These are phyloP conservation scores for Neurospora intermedia DNA, from an alignment of 495 filamentous ascomycete genomes.

Conservation along the genomic window DNA sequence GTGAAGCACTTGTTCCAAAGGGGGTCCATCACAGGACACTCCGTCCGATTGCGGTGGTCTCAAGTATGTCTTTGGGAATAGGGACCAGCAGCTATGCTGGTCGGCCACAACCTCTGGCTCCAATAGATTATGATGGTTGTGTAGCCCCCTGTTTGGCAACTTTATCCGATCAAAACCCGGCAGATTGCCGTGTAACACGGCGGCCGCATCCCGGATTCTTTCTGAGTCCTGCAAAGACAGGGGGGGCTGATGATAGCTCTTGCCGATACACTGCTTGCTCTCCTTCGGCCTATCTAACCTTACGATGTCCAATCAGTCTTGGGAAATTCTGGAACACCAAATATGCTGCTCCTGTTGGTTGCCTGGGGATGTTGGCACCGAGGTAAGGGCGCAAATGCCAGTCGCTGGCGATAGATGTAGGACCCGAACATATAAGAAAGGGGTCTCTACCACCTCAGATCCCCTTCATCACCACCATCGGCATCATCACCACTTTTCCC, in stretches of 20 bases:
- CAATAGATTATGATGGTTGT: not conserved
- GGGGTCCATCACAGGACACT: not conserved
- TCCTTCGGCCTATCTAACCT: not conserved
- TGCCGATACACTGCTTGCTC: not conserved
- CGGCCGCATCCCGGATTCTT: not conserved
- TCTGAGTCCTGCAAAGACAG: not conserved
- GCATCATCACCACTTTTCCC: not conserved
- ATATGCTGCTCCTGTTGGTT: not conserved
- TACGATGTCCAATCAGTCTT: not conserved
- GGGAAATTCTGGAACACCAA: not conserved
- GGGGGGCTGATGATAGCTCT: not conserved
- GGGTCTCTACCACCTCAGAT: not conserved
- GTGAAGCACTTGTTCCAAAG: not conserved
- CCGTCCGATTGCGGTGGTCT: slow-evolving; percentile 10
- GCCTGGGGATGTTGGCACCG: not conserved
- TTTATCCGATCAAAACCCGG: not conserved
- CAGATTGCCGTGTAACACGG: not conserved
- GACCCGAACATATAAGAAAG: not conserved
- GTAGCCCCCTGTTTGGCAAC: not conserved
- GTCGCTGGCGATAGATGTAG: not conserved
- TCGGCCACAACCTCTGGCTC: not conserved
- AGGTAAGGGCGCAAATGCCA: not conserved
- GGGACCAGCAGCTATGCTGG: not conserved
- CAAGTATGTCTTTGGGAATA: slow-evolving; percentile 3
- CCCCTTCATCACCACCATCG: not conserved